phyloP scores from a whole-genome alignment of 352 stramenopile genomes.

The Thalassiosira sp. region DNA sequence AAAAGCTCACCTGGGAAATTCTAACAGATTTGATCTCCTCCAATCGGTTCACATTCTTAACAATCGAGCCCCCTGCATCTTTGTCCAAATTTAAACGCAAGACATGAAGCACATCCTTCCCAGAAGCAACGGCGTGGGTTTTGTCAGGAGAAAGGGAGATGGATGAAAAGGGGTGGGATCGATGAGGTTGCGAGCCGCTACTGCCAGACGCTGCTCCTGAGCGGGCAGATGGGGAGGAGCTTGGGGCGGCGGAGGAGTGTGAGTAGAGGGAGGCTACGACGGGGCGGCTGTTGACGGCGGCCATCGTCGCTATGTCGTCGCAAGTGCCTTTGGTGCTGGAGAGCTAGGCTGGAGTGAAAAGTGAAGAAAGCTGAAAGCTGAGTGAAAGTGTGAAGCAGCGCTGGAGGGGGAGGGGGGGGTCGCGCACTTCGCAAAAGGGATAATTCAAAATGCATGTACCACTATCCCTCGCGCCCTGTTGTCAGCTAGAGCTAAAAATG shows the following conservation, averaged over 20 bases:
- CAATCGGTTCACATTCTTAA: slow-evolving; percentile 32
- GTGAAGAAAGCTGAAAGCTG: no score
- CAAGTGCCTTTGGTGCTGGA: no score
- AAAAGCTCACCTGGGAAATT: slow-evolving; percentile 58
- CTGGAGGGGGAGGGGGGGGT: no score
- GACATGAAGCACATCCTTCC: slow-evolving; percentile 70
- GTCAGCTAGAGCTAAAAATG: no score
- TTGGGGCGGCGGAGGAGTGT: background rate
- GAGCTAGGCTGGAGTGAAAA: no score
- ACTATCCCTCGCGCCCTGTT: no score
- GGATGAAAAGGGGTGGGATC: slow-evolving; percentile 65
- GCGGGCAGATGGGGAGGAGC: background rate
- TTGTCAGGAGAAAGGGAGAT: slow-evolving; percentile 68
- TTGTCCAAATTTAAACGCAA: slow-evolving; percentile 34
- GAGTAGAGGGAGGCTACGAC: slow-evolving; percentile 1
- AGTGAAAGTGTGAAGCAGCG: no score
- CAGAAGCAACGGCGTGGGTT: slow-evolving; percentile 56
- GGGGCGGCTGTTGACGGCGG: background rate
- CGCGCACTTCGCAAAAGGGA: no score
- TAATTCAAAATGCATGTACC: no score
- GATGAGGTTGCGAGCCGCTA: background rate
- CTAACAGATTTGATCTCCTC: slow-evolving; percentile 62
- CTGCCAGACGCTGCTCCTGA: background rate
- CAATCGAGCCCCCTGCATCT: slow-evolving; percentile 27
- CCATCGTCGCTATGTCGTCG: no score